Percentiles rank a stretch among this genome's conserved stretches.
Conservation (phyloP, 768 basidiomycete genomes). For the Podaxis rugospora region DNA sequence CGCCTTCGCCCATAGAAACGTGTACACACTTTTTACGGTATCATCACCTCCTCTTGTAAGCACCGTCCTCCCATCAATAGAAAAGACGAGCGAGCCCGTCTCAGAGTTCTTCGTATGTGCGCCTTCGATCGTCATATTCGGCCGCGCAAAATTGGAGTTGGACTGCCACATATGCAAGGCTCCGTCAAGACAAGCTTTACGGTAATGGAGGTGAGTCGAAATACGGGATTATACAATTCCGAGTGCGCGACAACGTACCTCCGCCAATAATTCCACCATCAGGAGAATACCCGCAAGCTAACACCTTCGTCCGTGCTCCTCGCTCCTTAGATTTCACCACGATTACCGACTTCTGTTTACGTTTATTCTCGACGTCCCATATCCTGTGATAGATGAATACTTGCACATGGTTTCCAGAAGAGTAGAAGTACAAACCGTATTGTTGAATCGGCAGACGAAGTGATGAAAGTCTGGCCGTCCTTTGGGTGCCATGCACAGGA, state of each 20-base stretch:
- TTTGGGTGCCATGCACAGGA: conserved; percentile 93
- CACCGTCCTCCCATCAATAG: conserved; percentile 80
- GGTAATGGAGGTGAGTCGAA: conserved; percentile 15
- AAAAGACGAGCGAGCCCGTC: conserved; percentile 84
- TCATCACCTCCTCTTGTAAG: conserved; percentile 92
- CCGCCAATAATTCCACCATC: conserved; percentile 91
- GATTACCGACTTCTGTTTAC: conserved; percentile 94
- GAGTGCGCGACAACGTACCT: conserved; percentile 41
- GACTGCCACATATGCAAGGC: conserved; percentile 92
- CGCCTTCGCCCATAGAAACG: conserved; percentile 7
- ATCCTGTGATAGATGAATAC: conserved; percentile 46
- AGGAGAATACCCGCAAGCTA: conserved; percentile 78
- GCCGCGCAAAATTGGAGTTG: conserved; percentile 88
- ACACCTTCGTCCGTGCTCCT: conserved; percentile 90
- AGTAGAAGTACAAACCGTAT: conserved; percentile 55
- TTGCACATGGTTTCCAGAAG: neutral
- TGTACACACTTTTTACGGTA: conserved; percentile 84
- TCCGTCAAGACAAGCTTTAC: conserved; percentile 82
- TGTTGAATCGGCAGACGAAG: conserved; percentile 92
- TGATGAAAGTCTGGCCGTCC: conserved; percentile 80
- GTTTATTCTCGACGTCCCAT: conserved; percentile 90
- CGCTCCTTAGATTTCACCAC: conserved; percentile 96
- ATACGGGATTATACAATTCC: conserved; percentile 9
- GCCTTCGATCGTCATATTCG: conserved; percentile 79
- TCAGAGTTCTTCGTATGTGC: conserved; percentile 87